Percentiles rank a stretch among this genome's conserved stretches.
Evolutionary conservation across 345 rosid species (phyloP).

Genomic region (Salix koriyanagi): DNA sequence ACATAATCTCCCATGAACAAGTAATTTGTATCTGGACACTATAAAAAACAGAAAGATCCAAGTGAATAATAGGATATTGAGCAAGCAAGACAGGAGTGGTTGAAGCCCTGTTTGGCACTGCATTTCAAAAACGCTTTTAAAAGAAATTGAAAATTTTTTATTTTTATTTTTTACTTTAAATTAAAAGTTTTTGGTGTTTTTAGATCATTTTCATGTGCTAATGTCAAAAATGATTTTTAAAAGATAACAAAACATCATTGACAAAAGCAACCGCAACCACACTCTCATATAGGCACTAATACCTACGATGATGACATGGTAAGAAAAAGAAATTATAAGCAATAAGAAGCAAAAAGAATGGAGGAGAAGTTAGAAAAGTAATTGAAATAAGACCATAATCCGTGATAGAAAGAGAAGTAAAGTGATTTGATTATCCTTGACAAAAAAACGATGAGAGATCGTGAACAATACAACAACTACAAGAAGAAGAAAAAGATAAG

Average conservation of each 20-base stretch:
- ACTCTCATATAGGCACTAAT: not conserved
- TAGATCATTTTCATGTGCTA: no score
- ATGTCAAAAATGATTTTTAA: no score
- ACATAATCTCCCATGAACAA: constrained; percentile 98
- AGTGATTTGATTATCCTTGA: not conserved
- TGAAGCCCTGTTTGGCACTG: no score
- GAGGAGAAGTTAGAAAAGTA: not conserved
- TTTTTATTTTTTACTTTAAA: no score
- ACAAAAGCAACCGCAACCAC: no score
- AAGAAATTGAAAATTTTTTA: no score
- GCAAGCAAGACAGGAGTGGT: not conserved
- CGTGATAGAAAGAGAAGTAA: not conserved
- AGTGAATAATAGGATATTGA: not conserved
- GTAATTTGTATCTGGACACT: constrained; percentile 97
- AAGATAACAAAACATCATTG: no score
- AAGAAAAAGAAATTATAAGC: not conserved
- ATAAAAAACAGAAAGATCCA: constrained; percentile 11
- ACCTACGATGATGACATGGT: not conserved
- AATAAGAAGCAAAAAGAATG: not conserved
- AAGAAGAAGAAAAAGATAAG: not conserved
- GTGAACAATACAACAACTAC: not conserved
- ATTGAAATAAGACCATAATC: no score
- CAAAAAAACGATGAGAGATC: not conserved
- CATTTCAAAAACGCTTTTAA: no score
- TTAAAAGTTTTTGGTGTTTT: no score